Base-by-base conservation (phyloP, 495 filamentous ascomycete species). In the Talaromyces liani region DNA sequence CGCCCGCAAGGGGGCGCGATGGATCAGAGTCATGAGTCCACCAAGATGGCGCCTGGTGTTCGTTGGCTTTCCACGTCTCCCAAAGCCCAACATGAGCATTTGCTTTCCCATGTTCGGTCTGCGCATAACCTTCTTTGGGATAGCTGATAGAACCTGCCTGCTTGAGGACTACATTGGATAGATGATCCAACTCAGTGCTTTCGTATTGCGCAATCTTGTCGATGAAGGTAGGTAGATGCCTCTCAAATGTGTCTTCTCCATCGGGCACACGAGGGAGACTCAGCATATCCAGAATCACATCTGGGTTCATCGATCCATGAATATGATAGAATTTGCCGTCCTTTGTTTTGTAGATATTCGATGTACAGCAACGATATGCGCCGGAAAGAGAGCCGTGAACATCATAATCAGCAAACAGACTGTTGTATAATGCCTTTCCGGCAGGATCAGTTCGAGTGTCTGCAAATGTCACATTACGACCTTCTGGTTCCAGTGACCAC, bases 1-100 rank as follows among this genome's bases (percentile, higher is more conserved):
- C 70, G 0, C 84, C 84, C 0, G 80, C 82, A 14, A 89, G 68
- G 0, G 85, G 84, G 22, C 75, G 64, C 9, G 69, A 29, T 6
- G 68, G 67, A 3, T 62, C 60, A 1, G 65, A 18, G 33, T 67
- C 69, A 0, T 69, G 72, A 10, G 72, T 57, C n/a, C 18, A 41
- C 3, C 71, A 68, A 60, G 70, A 67, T 3, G 70, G 62, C 64
- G 72, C 63, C 5, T 59, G 62, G 0, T 62, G 63, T 34, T 67
- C 66, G n/a, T 69, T 68, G 9, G 22, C 24, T 29, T 29, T 29
- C 10, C 27, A 33, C 27, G 27, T 58, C 10, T 58, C 24, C 24
- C 4, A 75, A 64, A 24, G 72, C 47, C 6, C 72, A 69, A 59
- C 73, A 63, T 55, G 39, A 8, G 58, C 63, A 1, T 74, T 64